phyloP scores from a whole-genome alignment of 257 asterid genomes.

The Solanum lignicaule region DNA sequence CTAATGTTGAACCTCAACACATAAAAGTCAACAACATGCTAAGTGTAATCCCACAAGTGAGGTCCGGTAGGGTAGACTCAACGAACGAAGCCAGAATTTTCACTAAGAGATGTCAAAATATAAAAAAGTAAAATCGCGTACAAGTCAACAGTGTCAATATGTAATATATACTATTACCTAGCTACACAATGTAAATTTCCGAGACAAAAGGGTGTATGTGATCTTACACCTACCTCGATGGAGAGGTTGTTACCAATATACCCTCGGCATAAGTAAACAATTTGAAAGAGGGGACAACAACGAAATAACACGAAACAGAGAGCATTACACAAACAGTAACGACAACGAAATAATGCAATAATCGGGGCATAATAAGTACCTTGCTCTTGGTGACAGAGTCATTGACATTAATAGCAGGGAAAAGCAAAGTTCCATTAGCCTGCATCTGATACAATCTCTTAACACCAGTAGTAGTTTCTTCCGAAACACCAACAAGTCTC shows the following conservation, averaged over 20 bases:
- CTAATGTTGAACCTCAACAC: not conserved
- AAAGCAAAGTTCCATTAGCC: slow-evolving; percentile 57
- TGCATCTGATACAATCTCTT: slow-evolving; percentile 95
- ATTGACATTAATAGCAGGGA: slow-evolving; percentile 78
- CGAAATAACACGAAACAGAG: not conserved
- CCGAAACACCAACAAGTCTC: slow-evolving; percentile 79
- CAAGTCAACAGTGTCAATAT: not conserved
- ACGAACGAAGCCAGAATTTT: not conserved
- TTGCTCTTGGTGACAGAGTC: slow-evolving; percentile 94
- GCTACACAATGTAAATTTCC: not conserved
- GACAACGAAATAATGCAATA: not conserved
- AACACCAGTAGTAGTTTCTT: slow-evolving; percentile 89
- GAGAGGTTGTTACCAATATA: not conserved
- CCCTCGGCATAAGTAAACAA: not conserved
- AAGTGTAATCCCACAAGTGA: not conserved
- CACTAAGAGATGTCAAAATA: not conserved
- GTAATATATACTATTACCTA: not conserved
- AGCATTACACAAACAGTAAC: not conserved
- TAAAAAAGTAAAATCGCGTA: not conserved
- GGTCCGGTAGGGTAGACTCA: not conserved
- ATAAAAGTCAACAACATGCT: not conserved
- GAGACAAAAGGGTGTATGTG: not conserved
- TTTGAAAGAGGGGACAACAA: not conserved
- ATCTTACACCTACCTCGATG: not conserved
- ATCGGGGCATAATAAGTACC: slow-evolving; percentile 19